Percentiles rank a stretch among this genome's conserved stretches.
Evolutionary conservation across 345 rosid species (phyloP).

Genomic region (Erucastrum elatum): DNA sequence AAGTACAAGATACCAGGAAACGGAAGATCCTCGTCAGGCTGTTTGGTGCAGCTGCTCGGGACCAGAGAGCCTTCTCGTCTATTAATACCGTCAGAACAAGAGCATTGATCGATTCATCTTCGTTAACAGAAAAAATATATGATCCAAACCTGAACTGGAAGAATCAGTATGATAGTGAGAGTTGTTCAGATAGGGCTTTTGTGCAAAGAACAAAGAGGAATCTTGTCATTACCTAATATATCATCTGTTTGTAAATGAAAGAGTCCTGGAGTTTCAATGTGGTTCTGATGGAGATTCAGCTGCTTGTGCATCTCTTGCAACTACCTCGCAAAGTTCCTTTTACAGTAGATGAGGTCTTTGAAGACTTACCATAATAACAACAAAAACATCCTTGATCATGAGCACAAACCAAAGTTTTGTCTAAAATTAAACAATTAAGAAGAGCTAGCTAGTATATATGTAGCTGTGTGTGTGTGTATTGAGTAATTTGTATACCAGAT

Average conservation of each 20-base stretch:
- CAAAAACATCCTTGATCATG: background rate
- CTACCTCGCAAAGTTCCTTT: slow-evolving; percentile 60
- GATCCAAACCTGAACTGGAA: slow-evolving; percentile 56
- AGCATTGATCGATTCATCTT: slow-evolving; percentile 89
- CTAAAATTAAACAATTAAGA: background rate
- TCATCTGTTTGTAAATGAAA: slow-evolving; percentile 82
- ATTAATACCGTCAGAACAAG: slow-evolving; percentile 75
- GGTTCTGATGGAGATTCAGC: slow-evolving; percentile 49
- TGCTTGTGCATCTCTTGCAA: slow-evolving; percentile 56
- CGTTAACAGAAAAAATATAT: slow-evolving; percentile 40
- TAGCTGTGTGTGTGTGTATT: background rate
- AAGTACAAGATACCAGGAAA: slow-evolving; percentile 51
- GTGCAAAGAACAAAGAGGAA: slow-evolving; percentile 56
- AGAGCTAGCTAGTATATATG: background rate
- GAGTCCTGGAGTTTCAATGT: slow-evolving; percentile 70
- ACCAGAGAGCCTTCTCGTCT: slow-evolving; percentile 93
- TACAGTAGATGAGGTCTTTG: slow-evolving; percentile 52
- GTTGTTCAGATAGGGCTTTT: slow-evolving; percentile 74
- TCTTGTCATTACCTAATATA: slow-evolving; percentile 59
- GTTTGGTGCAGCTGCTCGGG: slow-evolving; percentile 89
- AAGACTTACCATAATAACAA: background rate
- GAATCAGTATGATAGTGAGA: slow-evolving; percentile 41
- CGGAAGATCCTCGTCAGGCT: slow-evolving; percentile 91
- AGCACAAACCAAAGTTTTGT: background rate
- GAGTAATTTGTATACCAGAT: background rate